Conservation (phyloP, 495 filamentous ascomycete species). For the Oidiodendron maius region DNA sequence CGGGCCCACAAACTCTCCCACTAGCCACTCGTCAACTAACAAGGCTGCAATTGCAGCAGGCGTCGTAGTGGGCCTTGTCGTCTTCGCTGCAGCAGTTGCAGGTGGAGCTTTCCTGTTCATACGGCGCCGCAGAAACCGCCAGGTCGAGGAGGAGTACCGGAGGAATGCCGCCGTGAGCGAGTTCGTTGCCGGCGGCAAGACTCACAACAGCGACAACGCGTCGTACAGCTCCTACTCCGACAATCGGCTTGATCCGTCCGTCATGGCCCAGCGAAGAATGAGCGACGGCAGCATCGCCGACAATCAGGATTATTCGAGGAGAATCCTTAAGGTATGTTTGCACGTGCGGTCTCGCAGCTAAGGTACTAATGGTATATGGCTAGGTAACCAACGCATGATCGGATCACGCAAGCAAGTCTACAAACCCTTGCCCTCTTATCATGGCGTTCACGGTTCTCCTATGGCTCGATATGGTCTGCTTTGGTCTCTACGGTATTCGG, state of each 20-base stretch:
- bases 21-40: slow-evolving; percentile 29
- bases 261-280: slow-evolving; percentile 83
- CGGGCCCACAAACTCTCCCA: background rate
- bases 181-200: slow-evolving; percentile 52
- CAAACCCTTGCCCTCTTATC: slow-evolving; percentile 32
- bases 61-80: slow-evolving; percentile 80
- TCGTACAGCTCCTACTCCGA: slow-evolving; percentile 63
- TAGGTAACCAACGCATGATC: slow-evolving; percentile 54
- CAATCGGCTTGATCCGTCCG: slow-evolving; percentile 80
- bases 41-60: slow-evolving; percentile 77
- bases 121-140: slow-evolving; percentile 64
- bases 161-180: slow-evolving; percentile 64
- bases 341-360: no score
- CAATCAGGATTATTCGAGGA: slow-evolving; percentile 93
- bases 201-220: slow-evolving; percentile 45
- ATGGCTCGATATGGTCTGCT: slow-evolving; percentile 31
- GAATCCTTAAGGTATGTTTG: slow-evolving; percentile 78
- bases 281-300: slow-evolving; percentile 98
- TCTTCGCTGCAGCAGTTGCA: slow-evolving; percentile 58
- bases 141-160: slow-evolving; percentile 74
- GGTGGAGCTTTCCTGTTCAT: slow-evolving; percentile 71
- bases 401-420: slow-evolving; percentile 25
- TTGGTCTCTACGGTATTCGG: slow-evolving; percentile 24
- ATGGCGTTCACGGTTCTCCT: slow-evolving; percentile 47
- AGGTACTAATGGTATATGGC: slow-evolving; percentile 16